Percentiles rank a stretch among this genome's conserved stretches.
phyloP scores from a whole-genome alignment of 1,139 yeast species.

The Nakaseomyces delphensis region DNA sequence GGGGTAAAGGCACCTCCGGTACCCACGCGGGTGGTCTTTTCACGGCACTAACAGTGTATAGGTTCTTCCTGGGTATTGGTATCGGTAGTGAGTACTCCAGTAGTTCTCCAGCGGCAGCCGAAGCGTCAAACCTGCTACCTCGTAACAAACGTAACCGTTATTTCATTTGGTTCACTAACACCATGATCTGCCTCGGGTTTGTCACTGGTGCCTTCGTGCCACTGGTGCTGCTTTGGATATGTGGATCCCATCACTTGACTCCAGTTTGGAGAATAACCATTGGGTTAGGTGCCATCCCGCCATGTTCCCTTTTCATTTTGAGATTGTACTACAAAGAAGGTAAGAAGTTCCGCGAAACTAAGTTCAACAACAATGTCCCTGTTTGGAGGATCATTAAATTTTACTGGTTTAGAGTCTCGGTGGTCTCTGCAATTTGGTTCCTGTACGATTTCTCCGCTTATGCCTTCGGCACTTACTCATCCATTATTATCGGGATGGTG shows the following conservation, averaged over 20 bases:
- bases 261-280: constrained; percentile 90
- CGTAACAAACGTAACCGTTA: constrained; percentile 80
- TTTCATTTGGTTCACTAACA: constrained; percentile 81
- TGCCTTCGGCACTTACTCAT: constrained; percentile 78
- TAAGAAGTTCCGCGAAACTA: constrained; percentile 57
- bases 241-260: constrained; percentile 56
- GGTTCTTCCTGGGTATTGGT: constrained; percentile 82
- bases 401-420: constrained; percentile 71
- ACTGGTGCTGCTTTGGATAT: constrained; percentile 77
- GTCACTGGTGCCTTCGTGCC: constrained; percentile 82
- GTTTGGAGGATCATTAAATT: constrained; percentile 61
- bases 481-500: constrained; percentile 54
- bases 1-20: constrained; percentile 60
- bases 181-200: constrained; percentile 82
- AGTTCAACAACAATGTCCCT: constrained; percentile 65
- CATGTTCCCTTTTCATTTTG: constrained; percentile 63
- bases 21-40: constrained; percentile 57
- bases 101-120: constrained; percentile 89
- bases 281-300: constrained; percentile 90
- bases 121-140: constrained; percentile 72
- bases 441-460: constrained; percentile 81
- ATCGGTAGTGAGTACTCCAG: constrained; percentile 90
- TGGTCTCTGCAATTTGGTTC: constrained; percentile 80
- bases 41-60: constrained; percentile 71
- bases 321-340: constrained; percentile 72